Conservation (phyloP, 1,284 basidiomycete genomes). For the Ceratobasidium sp. region DNA sequence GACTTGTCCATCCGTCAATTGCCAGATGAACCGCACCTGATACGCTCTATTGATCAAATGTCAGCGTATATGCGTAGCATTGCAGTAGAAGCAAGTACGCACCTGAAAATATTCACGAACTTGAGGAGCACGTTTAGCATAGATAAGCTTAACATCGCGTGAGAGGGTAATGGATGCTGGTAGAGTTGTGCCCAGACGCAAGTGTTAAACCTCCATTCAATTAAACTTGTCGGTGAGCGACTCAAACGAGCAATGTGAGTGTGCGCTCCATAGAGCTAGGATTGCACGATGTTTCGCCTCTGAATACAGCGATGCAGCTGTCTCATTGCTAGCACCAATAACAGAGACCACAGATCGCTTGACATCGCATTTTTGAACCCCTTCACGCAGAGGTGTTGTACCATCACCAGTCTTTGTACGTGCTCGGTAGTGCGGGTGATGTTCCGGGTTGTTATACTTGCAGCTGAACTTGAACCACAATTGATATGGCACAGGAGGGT, state of each 20-base stretch:
- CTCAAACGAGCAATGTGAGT: slow-evolving; percentile 44
- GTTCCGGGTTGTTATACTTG: background rate
- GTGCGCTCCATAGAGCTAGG: slow-evolving; percentile 11
- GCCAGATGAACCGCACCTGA: slow-evolving; percentile 47
- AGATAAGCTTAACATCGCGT: slow-evolving; percentile 46
- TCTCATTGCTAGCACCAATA: background rate
- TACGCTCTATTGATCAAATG: slow-evolving; percentile 42
- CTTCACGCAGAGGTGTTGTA: background rate
- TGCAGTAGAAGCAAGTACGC: slow-evolving; percentile 26
- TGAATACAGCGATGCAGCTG: background rate
- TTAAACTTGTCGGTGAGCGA: slow-evolving; percentile 47
- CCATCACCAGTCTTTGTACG: background rate
- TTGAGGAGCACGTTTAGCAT: slow-evolving; percentile 42
- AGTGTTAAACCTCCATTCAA: slow-evolving; percentile 46
- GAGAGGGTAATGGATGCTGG: slow-evolving; percentile 48
- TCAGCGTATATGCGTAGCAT: background rate
- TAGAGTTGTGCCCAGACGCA: slow-evolving; percentile 46
- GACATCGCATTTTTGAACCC: background rate
- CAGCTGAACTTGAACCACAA: slow-evolving; percentile 59
- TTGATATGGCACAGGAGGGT: slow-evolving; percentile 51
- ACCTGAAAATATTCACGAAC: slow-evolving; percentile 48
- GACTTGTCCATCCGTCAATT: slow-evolving; percentile 51
- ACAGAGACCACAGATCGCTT: background rate
- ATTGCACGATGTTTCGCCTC: background rate
- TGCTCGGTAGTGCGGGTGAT: background rate